Evolutionary conservation across 2,329 filamentous ascomycete species (phyloP).

Genomic region (Emmonsiellopsis sp.): DNA sequence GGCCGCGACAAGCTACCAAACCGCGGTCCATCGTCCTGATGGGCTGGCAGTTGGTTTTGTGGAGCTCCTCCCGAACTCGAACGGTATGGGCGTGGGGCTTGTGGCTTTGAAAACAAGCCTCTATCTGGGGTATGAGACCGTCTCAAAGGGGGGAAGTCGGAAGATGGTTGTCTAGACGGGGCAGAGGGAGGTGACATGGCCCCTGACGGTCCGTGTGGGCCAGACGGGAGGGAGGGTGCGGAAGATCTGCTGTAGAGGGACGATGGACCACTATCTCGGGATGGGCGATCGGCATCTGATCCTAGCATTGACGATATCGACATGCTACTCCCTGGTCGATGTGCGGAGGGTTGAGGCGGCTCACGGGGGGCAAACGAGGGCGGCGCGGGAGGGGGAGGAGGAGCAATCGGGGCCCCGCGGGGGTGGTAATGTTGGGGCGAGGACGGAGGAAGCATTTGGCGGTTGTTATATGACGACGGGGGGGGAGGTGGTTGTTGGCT

Average conservation of each 20-base stretch:
- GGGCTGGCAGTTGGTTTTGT: constrained; percentile 10
- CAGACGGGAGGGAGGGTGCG: constrained; percentile 18
- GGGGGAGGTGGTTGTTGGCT: constrained; percentile 26
- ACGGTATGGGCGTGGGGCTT: constrained; percentile 25
- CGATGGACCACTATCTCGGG: constrained; percentile 37
- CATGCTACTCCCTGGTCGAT: constrained; percentile 57
- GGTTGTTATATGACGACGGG: constrained; percentile 25
- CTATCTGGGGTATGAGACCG: constrained; percentile 68
- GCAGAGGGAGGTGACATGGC: constrained; percentile 37
- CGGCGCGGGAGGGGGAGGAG: constrained; percentile 29
- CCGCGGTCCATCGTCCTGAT: constrained; percentile 22
- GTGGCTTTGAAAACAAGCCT: constrained; percentile 41
- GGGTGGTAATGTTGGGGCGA: constrained; percentile 40
- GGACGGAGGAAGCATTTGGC: constrained; percentile 44
- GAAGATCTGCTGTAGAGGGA: constrained; percentile 42
- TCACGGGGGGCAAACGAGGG: constrained; percentile 42
- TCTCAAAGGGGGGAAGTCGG: constrained; percentile 55
- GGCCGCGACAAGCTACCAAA: constrained; percentile 24
- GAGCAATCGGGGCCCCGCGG: constrained; percentile 31
- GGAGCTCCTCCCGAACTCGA: constrained; percentile 27
- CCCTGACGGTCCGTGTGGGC: constrained; percentile 8
- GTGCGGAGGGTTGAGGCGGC: constrained; percentile 41
- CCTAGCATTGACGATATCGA: constrained; percentile 67
- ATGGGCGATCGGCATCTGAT: constrained; percentile 38
- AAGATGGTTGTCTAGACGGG: constrained; percentile 35